A percentile compares a stretch with the other conserved stretches of the same genome.
Evolutionary conservation across 192 early-diverging fungal genomes (phyloP).

Genomic region (Backusella psychrophila): DNA sequence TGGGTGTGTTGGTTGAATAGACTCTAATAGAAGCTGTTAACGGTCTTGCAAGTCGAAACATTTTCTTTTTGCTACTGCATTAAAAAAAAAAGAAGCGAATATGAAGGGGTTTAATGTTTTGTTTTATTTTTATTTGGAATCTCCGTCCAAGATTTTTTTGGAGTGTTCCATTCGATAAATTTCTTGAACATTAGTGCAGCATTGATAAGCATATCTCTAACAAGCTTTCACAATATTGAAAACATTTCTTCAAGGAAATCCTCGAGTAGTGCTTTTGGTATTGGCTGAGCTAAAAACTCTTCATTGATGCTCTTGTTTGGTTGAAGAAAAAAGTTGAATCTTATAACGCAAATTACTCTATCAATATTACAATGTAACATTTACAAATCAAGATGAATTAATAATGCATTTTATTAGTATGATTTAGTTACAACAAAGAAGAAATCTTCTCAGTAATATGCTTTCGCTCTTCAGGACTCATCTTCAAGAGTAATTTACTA

Average conservation of each 20-base stretch:
- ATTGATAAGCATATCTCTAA: no score
- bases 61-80: not conserved
- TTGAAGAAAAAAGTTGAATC: no score
- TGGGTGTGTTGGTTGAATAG: not conserved
- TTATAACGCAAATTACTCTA: not conserved
- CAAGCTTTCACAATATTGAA: no score
- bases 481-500: conserved; percentile 24
- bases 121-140: not conserved
- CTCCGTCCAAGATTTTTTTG: not conserved
- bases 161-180: no score
- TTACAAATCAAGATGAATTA: not conserved
- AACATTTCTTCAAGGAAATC: no score
- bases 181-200: no score
- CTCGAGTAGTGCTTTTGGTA: no score
- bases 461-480: conserved; percentile 29
- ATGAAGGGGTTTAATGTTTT: not conserved
- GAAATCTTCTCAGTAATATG: not conserved
- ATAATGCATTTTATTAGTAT: not conserved
- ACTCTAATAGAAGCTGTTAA: not conserved
- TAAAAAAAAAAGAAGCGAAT: not conserved
- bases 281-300: no score
- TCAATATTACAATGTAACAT: not conserved
- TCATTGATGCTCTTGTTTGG: no score
- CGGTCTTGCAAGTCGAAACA: not conserved
- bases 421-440: not conserved